These are phyloP conservation scores for Linnemannia exigua DNA, from an alignment of 192 early-diverging fungal genomes.

Conservation along the genomic window DNA sequence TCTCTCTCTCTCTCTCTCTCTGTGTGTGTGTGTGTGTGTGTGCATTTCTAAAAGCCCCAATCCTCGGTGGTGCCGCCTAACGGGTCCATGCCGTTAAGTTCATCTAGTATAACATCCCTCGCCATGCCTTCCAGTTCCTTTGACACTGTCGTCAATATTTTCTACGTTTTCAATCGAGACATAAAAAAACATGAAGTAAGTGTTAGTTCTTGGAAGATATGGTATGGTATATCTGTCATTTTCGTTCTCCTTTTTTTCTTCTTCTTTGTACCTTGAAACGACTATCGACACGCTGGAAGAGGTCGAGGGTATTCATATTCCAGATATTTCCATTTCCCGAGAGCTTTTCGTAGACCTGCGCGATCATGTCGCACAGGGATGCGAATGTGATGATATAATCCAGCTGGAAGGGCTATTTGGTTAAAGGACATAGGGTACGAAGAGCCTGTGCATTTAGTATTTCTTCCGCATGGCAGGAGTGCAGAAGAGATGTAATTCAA, in stretches of 20 bases:
- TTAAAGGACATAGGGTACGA: too few relatives aligned
- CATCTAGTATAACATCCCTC: constrained; percentile 39
- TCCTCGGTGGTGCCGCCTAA: constrained; percentile 10
- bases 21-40: too few relatives aligned
- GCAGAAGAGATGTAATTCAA: background rate
- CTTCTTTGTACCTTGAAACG: constrained; percentile 59
- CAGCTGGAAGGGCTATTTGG: constrained; percentile 36
- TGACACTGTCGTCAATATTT: constrained; percentile 46
- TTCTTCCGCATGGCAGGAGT: too few relatives aligned
- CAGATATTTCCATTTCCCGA: constrained; percentile 20
- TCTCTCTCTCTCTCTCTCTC: too few relatives aligned
- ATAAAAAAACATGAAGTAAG: background rate
- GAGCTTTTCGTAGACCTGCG: constrained; percentile 41
- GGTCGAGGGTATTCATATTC: constrained; percentile 30
- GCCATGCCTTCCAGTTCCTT: constrained; percentile 50
- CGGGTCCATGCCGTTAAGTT: constrained; percentile 48
- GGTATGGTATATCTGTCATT: too few relatives aligned
- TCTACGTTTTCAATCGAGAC: too few relatives aligned
- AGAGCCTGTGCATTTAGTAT: too few relatives aligned
- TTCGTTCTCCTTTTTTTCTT: too few relatives aligned
- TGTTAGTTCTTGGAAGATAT: too few relatives aligned
- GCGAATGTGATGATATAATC: constrained; percentile 51
- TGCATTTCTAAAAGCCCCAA: background rate
- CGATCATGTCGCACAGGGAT: constrained; percentile 49
- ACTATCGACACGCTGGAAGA: constrained; percentile 47